These are phyloP conservation scores for Penicillium sp. DNA, from an alignment of 2,329 filamentous ascomycete species.

Conservation along the genomic window DNA sequence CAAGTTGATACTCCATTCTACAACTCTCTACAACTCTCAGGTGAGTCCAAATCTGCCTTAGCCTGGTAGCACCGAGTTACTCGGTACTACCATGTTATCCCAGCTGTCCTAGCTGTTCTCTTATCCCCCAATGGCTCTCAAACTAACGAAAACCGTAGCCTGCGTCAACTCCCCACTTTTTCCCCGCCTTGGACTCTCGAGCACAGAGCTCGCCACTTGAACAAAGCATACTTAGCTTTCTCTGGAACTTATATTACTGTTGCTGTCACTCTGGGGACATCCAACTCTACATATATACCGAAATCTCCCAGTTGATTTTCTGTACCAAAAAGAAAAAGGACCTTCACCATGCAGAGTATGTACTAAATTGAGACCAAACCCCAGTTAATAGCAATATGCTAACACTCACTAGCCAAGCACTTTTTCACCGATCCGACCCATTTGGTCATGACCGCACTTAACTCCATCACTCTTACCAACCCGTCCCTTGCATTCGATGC, in stretches of 20 bases:
- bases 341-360: background rate
- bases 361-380: background rate
- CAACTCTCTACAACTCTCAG: background rate
- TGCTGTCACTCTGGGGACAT: background rate
- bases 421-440: constrained; percentile 80
- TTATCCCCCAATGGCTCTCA: background rate
- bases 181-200: constrained; percentile 23
- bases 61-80: background rate
- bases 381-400: background rate
- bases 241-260: background rate
- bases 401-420: constrained; percentile 58
- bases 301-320: background rate
- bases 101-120: background rate
- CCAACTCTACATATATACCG: background rate
- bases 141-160: background rate
- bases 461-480: constrained; percentile 74
- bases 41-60: background rate
- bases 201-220: constrained; percentile 5
- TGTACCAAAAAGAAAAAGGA: background rate
- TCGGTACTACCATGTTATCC: constrained; percentile 16
- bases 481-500: constrained; percentile 73
- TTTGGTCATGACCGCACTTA: constrained; percentile 71
- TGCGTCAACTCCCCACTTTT: constrained; percentile 29
- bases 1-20: background rate
- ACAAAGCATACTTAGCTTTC: constrained; percentile 3